Conservation (phyloP, 257 asterid genomes). For the Nicotiana tabacum region DNA sequence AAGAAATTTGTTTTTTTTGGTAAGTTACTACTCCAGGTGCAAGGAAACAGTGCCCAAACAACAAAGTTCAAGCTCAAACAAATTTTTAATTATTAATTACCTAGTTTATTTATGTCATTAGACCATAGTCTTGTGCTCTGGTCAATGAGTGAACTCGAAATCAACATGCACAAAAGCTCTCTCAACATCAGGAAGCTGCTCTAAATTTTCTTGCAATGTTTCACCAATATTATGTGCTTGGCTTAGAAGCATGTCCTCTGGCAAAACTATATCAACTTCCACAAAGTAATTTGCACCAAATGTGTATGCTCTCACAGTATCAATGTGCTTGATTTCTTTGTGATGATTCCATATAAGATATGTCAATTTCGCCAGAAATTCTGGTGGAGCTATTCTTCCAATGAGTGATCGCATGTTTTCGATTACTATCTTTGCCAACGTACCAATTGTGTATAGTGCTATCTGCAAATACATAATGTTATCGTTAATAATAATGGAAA, state of each 20-base stretch:
- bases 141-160: conserved; percentile 28
- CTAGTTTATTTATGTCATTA: too few species aligned
- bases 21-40: too few species aligned
- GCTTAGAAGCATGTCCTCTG: conserved; percentile 17
- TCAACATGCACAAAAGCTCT: conserved; percentile 34
- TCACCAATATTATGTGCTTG: conserved; percentile 30
- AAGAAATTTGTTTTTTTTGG: too few species aligned
- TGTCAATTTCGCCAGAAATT: conserved; percentile 18
- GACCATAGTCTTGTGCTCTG: conserved; percentile 19
- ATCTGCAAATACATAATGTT: conserved; percentile 10
- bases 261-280: conserved; percentile 10
- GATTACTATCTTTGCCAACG: conserved; percentile 25
- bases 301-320: conserved; percentile 27
- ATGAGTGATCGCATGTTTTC: conserved; percentile 25
- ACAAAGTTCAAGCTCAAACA: too few species aligned
- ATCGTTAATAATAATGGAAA: too few species aligned
- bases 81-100: too few species aligned
- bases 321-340: conserved; percentile 22
- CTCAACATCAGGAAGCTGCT: conserved; percentile 26
- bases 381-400: conserved; percentile 32
- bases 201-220: conserved; percentile 29
- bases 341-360: conserved; percentile 23
- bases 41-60: too few species aligned
- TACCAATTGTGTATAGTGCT: conserved; percentile 26
- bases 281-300: conserved; percentile 27